Evolutionary conservation across 2,329 filamentous ascomycete species (phyloP).

Genomic region (Arthrobotrys sinensis): DNA sequence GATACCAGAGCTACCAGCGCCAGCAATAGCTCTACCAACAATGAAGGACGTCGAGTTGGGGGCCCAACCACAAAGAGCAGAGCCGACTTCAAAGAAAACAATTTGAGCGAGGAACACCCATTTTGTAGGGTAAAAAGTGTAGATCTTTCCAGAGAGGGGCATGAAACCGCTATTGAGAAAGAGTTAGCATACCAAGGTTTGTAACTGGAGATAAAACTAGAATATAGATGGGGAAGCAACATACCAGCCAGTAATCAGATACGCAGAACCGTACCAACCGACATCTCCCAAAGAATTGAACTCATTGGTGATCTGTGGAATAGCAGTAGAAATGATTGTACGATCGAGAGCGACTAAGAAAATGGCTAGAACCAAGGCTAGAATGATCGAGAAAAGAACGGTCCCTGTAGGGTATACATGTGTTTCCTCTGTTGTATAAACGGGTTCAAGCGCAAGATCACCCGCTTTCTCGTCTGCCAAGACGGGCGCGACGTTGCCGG

Average conservation of each 20-base stretch:
- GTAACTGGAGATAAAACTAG: conserved; percentile 61
- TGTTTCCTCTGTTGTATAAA: conserved; percentile 22
- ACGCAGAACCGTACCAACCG: conserved; percentile 68
- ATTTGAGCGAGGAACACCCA: conserved; percentile 59
- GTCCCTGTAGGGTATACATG: conserved; percentile 51
- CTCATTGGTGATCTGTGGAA: conserved; percentile 73
- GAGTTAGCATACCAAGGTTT: conserved; percentile 1
- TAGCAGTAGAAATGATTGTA: conserved; percentile 74
- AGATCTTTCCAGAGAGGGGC: conserved; percentile 68
- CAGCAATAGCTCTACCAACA: conserved; percentile 72
- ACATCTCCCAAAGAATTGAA: conserved; percentile 67
- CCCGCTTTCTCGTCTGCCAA: conserved; percentile 29
- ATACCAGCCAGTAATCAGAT: conserved; percentile 67
- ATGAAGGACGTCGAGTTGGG: conserved; percentile 72
- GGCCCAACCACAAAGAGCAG: conserved; percentile 73
- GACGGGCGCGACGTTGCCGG: neutral
- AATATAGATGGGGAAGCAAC: neutral
- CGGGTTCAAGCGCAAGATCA: conserved; percentile 6
- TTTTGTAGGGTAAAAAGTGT: conserved; percentile 68
- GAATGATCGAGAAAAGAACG: conserved; percentile 41
- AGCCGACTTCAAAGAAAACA: conserved; percentile 67
- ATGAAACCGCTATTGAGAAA: conserved; percentile 64
- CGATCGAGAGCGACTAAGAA: conserved; percentile 75
- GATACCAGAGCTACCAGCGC: conserved; percentile 71
- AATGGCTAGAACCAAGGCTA: conserved; percentile 73